Conservation (phyloP, 1,284 basidiomycete species). For the Ceratorhiza oryzae-sativae region DNA sequence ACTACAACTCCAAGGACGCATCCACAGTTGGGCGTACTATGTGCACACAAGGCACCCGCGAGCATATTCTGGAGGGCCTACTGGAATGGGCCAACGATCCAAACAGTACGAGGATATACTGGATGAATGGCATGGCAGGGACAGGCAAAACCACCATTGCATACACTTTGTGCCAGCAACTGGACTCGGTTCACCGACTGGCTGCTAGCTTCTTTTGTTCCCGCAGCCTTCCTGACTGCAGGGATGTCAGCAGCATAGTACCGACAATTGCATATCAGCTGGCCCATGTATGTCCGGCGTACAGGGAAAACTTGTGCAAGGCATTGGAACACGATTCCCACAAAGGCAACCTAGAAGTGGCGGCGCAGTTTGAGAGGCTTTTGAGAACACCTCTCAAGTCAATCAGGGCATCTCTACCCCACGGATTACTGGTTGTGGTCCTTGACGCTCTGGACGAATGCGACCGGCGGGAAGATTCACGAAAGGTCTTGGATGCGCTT, state of each 20-base stretch:
- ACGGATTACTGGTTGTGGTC: background rate
- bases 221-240: background rate
- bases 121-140: constrained; percentile 8
- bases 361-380: background rate
- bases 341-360: background rate
- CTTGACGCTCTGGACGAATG: constrained; percentile 9
- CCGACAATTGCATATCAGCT: constrained; percentile 18
- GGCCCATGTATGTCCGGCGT: background rate
- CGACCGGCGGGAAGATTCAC: background rate
- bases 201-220: constrained; percentile 24
- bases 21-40: background rate
- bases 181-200: background rate
- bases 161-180: background rate
- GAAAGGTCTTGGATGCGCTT: background rate
- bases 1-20: background rate
- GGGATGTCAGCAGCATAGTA: background rate
- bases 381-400: background rate
- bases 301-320: background rate
- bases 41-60: constrained; percentile 40
- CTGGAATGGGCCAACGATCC: constrained; percentile 41
- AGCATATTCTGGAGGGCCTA: constrained; percentile 40
- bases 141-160: too few species aligned
- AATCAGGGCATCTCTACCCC: background rate
- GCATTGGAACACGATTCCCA: background rate
- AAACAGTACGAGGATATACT: constrained; percentile 21